phyloP scores from a whole-genome alignment of 2,329 filamentous ascomycete genomes.

The Exophiala xenobiotica region DNA sequence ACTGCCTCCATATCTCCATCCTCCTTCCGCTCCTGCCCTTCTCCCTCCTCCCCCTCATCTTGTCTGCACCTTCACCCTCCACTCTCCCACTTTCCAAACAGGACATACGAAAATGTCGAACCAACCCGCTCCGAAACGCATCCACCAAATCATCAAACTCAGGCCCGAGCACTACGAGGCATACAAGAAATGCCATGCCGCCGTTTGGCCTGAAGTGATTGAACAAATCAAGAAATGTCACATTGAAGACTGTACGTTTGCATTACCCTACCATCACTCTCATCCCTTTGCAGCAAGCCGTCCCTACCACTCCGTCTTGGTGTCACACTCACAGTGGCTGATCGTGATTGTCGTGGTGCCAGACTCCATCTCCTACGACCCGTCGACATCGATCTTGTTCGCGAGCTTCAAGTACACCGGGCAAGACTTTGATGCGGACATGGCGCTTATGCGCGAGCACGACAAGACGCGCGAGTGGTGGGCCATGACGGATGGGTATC shows the following conservation, averaged over 20 bases:
- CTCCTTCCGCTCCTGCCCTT: no score
- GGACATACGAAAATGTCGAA: no score
- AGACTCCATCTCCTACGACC: slow-evolving; percentile 63
- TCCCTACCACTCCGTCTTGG: background rate
- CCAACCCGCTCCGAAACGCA: slow-evolving; percentile 37
- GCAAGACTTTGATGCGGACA: slow-evolving; percentile 68
- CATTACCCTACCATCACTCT: no score
- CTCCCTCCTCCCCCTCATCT: no score
- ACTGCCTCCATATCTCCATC: no score
- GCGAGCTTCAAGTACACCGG: slow-evolving; percentile 79
- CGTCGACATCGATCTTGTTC: slow-evolving; percentile 64
- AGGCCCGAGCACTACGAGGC: slow-evolving; percentile 64
- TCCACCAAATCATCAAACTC: slow-evolving; percentile 72
- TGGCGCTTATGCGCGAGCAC: slow-evolving; percentile 72
- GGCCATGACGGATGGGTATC: slow-evolving; percentile 74
- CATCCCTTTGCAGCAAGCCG: background rate
- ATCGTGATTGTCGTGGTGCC: slow-evolving; percentile 44
- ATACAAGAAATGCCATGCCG: slow-evolving; percentile 72
- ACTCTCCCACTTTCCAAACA: no score
- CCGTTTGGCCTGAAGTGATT: slow-evolving; percentile 75
- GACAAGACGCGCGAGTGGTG: slow-evolving; percentile 75
- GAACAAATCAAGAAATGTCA: slow-evolving; percentile 73
- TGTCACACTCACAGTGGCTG: background rate
- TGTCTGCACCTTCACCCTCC: no score
- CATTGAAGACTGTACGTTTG: slow-evolving; percentile 70